Base-by-base conservation (phyloP, 352 stramenopile species). In the Globisporangium emineosum region DNA sequence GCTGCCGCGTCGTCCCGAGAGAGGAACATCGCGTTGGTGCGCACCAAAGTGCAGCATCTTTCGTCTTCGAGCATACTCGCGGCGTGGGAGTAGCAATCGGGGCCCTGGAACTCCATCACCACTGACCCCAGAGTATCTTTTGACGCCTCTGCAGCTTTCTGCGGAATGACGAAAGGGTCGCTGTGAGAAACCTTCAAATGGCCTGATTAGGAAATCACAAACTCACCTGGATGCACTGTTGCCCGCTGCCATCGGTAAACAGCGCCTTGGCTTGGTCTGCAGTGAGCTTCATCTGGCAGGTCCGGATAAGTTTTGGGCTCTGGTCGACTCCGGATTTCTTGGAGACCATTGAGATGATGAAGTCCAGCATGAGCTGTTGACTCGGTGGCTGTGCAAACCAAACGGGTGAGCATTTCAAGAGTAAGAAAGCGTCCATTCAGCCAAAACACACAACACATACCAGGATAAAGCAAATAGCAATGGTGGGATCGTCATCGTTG, bases 51-150 rank as follows among this genome's bases (percentile, higher is more conserved):
- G 57, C 78, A 9, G 12, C 61, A 83, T 19, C 33, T 54, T 23
- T 62, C 43, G 9, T 21, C 58, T 57, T 76, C 51, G 3, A 86
- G 63, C 19, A 72, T 57, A 12, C 70, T 52, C 0, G 51, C 53
- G 5, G 68, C 61, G 21, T 74, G 65, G 10, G 60, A 42, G 5
- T 71, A 71, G 53, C 69, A 68, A 2, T 57, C 25, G 0, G 51
- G 8, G 0, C 81, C 77, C 30, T 88, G 78, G 29, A 87, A 88
- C 62, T 90, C 81, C 75, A 90, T 79, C 52, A 78, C 53, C 17
- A 90, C 74, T 1, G 78, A 90, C 1, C 77, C 81, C 4, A 53
- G 19, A 0, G 72, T 73, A 13, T 45, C 67, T 37, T 73, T 71
- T 2, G 66, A 57, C 25, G 76, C 64, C 9, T 79, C 58, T 0